phyloP scores from a whole-genome alignment of 306 rosid species.

The Prunus mira region DNA sequence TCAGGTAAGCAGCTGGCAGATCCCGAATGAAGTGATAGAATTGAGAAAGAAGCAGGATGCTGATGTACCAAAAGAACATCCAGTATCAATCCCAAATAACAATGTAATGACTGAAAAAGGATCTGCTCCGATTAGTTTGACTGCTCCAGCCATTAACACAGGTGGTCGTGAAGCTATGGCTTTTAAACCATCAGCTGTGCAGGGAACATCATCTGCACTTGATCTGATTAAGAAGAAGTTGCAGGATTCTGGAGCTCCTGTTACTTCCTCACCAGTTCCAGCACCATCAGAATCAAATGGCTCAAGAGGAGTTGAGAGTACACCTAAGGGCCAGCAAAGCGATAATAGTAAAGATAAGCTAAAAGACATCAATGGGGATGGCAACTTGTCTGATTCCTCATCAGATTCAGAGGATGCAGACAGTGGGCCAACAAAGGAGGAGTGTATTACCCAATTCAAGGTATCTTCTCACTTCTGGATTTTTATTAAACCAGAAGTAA shows the following conservation, averaged over 20 bases:
- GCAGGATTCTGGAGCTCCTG: conserved; percentile 90
- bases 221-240: conserved; percentile 92
- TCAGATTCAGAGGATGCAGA: conserved; percentile 94
- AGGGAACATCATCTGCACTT: conserved; percentile 75
- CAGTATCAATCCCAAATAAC: conserved; percentile 48
- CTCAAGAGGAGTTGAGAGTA: conserved; percentile 59
- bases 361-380: conserved; percentile 76
- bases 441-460: conserved; percentile 82
- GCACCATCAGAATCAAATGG: conserved; percentile 69
- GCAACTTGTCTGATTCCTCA: conserved; percentile 70
- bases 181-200: conserved; percentile 47
- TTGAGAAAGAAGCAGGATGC: conserved; percentile 73
- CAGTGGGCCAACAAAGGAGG: conserved; percentile 87
- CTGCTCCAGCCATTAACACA: conserved; percentile 81
- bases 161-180: conserved; percentile 96
- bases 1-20: conserved; percentile 98
- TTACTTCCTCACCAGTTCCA: conserved; percentile 61
- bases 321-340: conserved; percentile 56
- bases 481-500: neutral
- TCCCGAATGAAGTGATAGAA: conserved; percentile 91
- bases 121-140: conserved; percentile 60
- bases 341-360: conserved; percentile 73
- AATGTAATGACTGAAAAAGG: conserved; percentile 64
- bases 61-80: conserved; percentile 56
- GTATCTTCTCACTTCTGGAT: conserved; percentile 37